A percentile compares a stretch with the other conserved stretches of the same genome.
phyloP scores from a whole-genome alignment of 192 early-diverging fungal species.

The Mortierella claussenii region DNA sequence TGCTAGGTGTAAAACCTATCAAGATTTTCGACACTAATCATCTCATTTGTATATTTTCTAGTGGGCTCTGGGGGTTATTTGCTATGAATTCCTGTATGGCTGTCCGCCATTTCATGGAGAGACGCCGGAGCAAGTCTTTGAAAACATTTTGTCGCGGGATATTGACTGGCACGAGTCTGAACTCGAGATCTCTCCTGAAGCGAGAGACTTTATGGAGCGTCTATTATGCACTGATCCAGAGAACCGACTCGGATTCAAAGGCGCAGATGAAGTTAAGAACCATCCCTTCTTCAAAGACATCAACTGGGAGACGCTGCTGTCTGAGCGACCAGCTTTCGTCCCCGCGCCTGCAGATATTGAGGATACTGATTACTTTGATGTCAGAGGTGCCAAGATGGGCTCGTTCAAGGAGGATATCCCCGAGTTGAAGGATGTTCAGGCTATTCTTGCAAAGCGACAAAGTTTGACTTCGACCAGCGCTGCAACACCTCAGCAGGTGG shows the following conservation, averaged over 20 bases:
- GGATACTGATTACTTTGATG: constrained; percentile 96
- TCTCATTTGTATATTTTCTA: constrained; percentile 36
- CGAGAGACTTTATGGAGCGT: constrained; percentile 81
- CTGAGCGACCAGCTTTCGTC: constrained; percentile 79
- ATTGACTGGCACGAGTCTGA: constrained; percentile 84
- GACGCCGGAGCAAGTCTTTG: constrained; percentile 83
- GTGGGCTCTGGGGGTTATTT: constrained; percentile 92
- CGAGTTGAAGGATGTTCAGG: constrained; percentile 44
- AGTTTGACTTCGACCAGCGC: constrained; percentile 13
- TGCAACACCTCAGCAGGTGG: constrained; percentile 12
- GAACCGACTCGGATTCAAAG: constrained; percentile 72
- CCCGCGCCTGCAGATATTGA: constrained; percentile 80
- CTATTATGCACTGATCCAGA: constrained; percentile 74
- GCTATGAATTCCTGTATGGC: constrained; percentile 88
- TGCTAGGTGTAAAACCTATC: neutral
- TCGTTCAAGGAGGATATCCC: constrained; percentile 54
- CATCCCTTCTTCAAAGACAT: constrained; percentile 81
- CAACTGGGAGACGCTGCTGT: constrained; percentile 73
- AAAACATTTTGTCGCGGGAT: constrained; percentile 78
- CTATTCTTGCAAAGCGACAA: constrained; percentile 46
- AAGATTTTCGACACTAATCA: neutral
- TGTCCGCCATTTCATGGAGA: constrained; percentile 85
- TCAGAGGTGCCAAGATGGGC: constrained; percentile 78
- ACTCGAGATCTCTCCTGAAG: constrained; percentile 76
- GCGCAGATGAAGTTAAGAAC: constrained; percentile 77